These are phyloP conservation scores for Coemansia sp. DNA, from an alignment of 192 early-diverging fungal genomes.

Conservation along the genomic window DNA sequence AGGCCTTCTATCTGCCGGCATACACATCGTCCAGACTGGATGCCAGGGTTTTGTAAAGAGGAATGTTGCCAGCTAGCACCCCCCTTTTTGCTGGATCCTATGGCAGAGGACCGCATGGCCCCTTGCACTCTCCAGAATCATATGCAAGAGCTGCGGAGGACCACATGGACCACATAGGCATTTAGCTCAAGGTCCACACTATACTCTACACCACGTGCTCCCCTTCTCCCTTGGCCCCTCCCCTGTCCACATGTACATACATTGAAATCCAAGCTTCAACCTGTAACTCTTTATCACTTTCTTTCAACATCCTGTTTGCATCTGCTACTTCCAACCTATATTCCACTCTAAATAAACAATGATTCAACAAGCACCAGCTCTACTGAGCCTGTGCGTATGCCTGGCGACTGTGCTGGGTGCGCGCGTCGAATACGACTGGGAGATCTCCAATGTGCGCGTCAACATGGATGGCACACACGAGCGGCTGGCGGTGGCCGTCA, in stretches of 20 bases:
- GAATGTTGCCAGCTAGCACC: not conserved
- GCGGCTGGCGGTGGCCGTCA: constrained; percentile 63
- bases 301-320: not conserved
- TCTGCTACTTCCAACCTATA: not conserved
- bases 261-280: not conserved
- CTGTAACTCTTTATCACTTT: not conserved
- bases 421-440: constrained; percentile 61
- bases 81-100: not conserved
- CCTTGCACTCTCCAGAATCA: no score
- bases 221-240: no score
- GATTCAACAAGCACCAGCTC: not conserved
- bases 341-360: not conserved
- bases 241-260: not conserved
- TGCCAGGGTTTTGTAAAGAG: constrained; percentile 24
- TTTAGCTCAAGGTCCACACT: no score
- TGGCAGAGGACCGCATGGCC: no score
- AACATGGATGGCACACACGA: constrained; percentile 63
- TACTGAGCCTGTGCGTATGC: not conserved
- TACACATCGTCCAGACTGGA: constrained; percentile 32
- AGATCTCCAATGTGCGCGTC: constrained; percentile 59
- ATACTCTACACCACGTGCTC: no score
- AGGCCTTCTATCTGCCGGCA: constrained; percentile 35
- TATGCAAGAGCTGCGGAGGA: no score
- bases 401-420: not conserved
- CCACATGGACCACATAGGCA: no score